Base-by-base conservation (phyloP, 345 rosid species). In the Tarenaya hassleriana region DNA sequence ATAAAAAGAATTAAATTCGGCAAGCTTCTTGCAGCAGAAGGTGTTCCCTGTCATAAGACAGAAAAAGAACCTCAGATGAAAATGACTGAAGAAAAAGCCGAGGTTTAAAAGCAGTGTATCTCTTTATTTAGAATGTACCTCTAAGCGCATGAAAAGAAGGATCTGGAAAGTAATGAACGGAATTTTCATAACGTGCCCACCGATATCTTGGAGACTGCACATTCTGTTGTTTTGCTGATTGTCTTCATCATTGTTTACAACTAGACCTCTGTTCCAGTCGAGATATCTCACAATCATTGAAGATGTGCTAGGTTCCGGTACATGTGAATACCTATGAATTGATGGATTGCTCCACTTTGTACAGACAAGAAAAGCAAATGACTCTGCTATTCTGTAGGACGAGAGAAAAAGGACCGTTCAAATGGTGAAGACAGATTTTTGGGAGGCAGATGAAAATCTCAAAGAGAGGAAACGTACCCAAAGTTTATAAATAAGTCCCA, bases 401-500 rank as follows among this genome's bases (percentile, higher is more conserved):
- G 55, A 37, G 14, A 61, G 48, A 52, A 1, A 20, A 12, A 47
- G 37, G 41, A 56, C 63, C 38, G 63, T 54, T 50, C 27, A 50
- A 49, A 15, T 16, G 13, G 43, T 16, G 48, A 16, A 12, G 38
- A 19, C 3, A 13, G 13, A 7, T 19, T 18, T 20, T 21, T 2
- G 33, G 34, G 19, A 41, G 40, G 33, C 19, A 55, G 16, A 24
- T 19, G 55, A 55, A 16, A 21, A 2, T 62, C 20, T 44, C 33
- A 19, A 14, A 52, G 63, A 42, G 63, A 54, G 17, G 35, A 50
- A 35, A 17, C 14, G 55, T 84, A 84, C 92, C 98, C 89, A 14
- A 75, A 91, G 57, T 84, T 86, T 68, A 84, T 82, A 69, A 86
- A 80, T 50, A 91, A 77, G 69, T 82, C 97, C 97, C 97, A 90